These are phyloP conservation scores for Hanseniaspora pseudoguilliermondii DNA, from an alignment of 805 yeast species.

Conservation along the genomic window DNA sequence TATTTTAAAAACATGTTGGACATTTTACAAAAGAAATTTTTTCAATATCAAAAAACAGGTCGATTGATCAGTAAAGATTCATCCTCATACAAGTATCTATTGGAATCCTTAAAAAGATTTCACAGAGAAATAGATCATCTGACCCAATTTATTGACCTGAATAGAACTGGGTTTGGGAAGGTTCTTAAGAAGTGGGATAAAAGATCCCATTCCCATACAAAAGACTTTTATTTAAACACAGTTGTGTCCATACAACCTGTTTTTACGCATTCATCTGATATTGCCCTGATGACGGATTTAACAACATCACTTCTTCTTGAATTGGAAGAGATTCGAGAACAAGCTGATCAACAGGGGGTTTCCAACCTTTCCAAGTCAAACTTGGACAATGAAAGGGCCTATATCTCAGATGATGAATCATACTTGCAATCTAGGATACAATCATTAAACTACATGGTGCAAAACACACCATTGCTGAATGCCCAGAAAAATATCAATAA, in stretches of 20 bases:
- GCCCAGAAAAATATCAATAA: not conserved
- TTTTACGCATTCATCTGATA: constrained; percentile 68
- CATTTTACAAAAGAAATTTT: constrained; percentile 59
- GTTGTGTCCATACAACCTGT: constrained; percentile 96
- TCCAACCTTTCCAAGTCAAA: not conserved
- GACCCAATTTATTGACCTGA: constrained; percentile 87
- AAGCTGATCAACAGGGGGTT: constrained; percentile 1
- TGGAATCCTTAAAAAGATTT: constrained; percentile 79
- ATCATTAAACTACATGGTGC: not conserved
- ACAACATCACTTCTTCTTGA: constrained; percentile 24
- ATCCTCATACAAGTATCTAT: constrained; percentile 65
- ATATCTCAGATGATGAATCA: not conserved
- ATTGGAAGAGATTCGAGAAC: constrained; percentile 21
- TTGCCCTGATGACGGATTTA: constrained; percentile 70
- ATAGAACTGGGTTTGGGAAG: constrained; percentile 91
- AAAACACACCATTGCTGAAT: not conserved
- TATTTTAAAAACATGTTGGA: constrained; percentile 71
- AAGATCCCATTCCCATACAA: constrained; percentile 84
- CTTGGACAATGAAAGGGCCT: not conserved
- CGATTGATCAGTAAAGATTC: constrained; percentile 46
- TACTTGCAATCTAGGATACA: not conserved
- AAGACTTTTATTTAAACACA: constrained; percentile 78
- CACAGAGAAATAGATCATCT: constrained; percentile 77
- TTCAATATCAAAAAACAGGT: constrained; percentile 34
- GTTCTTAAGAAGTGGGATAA: constrained; percentile 97